Conservation (phyloP, 2,329 filamentous ascomycete genomes). For the Nannizzia gypsea region DNA sequence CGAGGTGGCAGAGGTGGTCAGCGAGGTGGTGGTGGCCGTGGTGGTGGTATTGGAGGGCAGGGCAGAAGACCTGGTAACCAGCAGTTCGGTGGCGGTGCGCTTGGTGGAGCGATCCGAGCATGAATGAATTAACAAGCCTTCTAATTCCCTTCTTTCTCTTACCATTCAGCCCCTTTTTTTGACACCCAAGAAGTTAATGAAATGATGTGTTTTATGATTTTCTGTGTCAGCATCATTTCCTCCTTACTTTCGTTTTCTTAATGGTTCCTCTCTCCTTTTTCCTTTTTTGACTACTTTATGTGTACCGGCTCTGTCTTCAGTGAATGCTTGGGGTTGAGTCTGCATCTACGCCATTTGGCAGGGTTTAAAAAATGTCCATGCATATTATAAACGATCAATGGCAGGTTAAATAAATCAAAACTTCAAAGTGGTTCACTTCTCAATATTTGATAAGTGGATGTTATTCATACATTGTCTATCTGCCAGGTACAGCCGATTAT, state of each 20-base stretch:
- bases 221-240: slow-evolving; percentile 3
- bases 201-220: slow-evolving; percentile 10
- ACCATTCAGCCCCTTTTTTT: slow-evolving; percentile 8
- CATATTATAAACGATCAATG: slow-evolving; percentile 2
- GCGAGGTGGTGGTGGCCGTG: slow-evolving; percentile 27
- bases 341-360: slow-evolving; percentile 16
- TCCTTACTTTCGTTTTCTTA: neutral
- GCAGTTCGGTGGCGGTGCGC: slow-evolving; percentile 40
- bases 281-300: slow-evolving; percentile 2
- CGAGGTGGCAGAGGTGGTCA: slow-evolving; percentile 46
- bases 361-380: neutral
- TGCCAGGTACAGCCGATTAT: too few species aligned
- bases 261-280: neutral
- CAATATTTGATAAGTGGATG: too few species aligned
- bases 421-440: neutral
- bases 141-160: slow-evolving; percentile 8
- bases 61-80: slow-evolving; percentile 38
- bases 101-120: slow-evolving; percentile 41
- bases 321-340: slow-evolving; percentile 3
- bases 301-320: slow-evolving; percentile 6
- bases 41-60: slow-evolving; percentile 30
- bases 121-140: slow-evolving; percentile 23
- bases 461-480: too few species aligned
- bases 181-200: slow-evolving; percentile 4
- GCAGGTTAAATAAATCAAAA: neutral